phyloP scores from a whole-genome alignment of 192 early-diverging fungal genomes.

The Umbelopsis sp. region DNA sequence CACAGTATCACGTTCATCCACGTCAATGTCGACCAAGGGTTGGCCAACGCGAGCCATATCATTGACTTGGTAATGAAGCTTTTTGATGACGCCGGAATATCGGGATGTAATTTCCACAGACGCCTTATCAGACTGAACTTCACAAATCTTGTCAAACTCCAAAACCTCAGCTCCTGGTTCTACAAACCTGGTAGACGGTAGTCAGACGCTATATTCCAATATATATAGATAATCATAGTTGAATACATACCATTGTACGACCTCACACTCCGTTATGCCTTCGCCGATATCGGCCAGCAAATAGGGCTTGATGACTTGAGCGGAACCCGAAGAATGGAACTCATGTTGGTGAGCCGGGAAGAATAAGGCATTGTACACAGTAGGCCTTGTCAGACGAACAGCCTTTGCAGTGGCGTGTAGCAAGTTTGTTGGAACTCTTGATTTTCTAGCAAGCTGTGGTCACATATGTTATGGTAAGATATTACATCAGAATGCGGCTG shows the following conservation, averaged over 20 bases:
- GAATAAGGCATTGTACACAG: neutral
- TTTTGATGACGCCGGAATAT: slow-evolving; percentile 81
- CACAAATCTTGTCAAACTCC: slow-evolving; percentile 95
- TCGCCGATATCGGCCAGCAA: slow-evolving; percentile 97
- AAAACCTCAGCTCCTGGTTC: slow-evolving; percentile 85
- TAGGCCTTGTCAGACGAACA: neutral
- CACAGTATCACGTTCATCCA: slow-evolving; percentile 32
- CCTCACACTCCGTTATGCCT: slow-evolving; percentile 95
- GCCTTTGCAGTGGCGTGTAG: neutral
- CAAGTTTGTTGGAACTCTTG: neutral
- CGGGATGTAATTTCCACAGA: slow-evolving; percentile 98
- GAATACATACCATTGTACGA: slow-evolving; percentile 87
- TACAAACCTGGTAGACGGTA: slow-evolving; percentile 73
- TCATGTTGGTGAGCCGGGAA: slow-evolving; percentile 14
- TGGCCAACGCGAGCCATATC: slow-evolving; percentile 92
- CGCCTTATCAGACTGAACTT: slow-evolving; percentile 98
- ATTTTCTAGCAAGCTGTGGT: neutral
- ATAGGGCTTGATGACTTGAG: slow-evolving; percentile 66
- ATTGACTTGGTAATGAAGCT: slow-evolving; percentile 80
- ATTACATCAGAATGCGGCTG: neutral
- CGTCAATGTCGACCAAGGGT: slow-evolving; percentile 61
- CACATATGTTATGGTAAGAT: neutral
- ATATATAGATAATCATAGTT: neutral
- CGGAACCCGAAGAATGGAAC: slow-evolving; percentile 50
- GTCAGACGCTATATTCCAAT: neutral